Evolutionary conservation across 768 basidiomycete genomes (phyloP), one percentile per base, ranked within the genome.

Genomic region (Naganishia kalamii): DNA sequence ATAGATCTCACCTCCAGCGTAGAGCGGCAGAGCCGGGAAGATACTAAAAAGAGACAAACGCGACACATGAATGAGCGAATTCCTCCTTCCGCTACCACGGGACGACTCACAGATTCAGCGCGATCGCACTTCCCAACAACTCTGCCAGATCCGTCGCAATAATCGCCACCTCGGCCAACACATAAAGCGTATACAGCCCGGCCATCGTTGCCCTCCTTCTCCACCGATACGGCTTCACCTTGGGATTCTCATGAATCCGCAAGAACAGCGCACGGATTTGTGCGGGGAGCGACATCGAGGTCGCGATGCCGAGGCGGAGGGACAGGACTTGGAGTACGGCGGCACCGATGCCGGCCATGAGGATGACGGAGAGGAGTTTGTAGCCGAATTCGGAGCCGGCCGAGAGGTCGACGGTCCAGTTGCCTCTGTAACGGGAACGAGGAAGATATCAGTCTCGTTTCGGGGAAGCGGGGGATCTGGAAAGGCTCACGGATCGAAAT

Each of bases 371-470:
- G 32, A 98, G 83, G 15, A 93, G 81, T 66, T 84, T 84, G 78
- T 94, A 96, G 0, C 93, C 92, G 74, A 83, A 93, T 63, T 86
- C 76, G 21, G 88, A 88, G 11, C 91, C 91, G 0, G 91, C 91
- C 77, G 89, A 87, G 8, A 93, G 80, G 79, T 92, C 91, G 17
- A 92, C 90, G 19, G 87, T 85, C 91, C 90, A 92, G 72, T 92
- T 93, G 30, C 90, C 89, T 21, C 87, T 87, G 61, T 27, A n/a
- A n/a, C n/a, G n/a, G n/a, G n/a, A n/a, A n/a, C n/a, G n/a, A n/a
- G n/a, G n/a, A n/a, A n/a, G n/a, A n/a, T n/a, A n/a, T n/a, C n/a
- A n/a, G n/a, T n/a, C n/a, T n/a, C n/a, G 30, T 72, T 71, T 44
- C 75, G 27, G 13, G 7, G 10, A 2, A 29, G 27, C 27, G 4